Base-by-base conservation (phyloP, 208 protist species). In the Wallacemonas sp. region DNA sequence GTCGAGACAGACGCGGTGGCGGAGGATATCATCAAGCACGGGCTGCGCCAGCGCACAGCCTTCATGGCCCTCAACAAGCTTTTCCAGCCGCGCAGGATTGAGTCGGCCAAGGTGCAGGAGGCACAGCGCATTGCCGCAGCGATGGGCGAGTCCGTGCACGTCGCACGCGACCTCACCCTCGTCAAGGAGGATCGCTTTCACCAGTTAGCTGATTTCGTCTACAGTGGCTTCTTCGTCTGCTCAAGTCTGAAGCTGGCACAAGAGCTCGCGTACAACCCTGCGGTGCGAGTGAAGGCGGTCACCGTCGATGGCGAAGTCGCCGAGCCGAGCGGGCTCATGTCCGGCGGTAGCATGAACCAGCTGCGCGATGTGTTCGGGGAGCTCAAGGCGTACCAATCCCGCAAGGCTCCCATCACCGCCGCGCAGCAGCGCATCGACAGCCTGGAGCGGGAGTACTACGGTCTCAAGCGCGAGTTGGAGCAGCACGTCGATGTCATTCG, bases 251-350 rank as follows among this genome's bases (percentile, higher is more conserved):
- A 64, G 6, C 63, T 83, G 3, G 97, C 97, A 2, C 79, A 91
- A 70, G 79, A 89, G 61, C 77, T 98, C 3, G 91, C 95, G 34
- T 97, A 97, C 76, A 84, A 85, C 60, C 41, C 68, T 21, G 41
- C 58, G 0, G 79, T 99, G 17, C 66, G 70, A 14, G 63, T 74
- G 17, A 92, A 94, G 47, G 89, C 97, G 15, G 98, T 99, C n/a
- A 99, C 99, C 1, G 63, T 99, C 4, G 97, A 99, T 1, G 99
- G 99, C 30, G 98, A 99, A 58, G 76, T 99, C 24, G 99, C 96
- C 54, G 97, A 99, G 78, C 99, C 99, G 12, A 72, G 72, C 19
- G 99, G 99, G 30, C 96, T 98, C 19, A 84, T 99, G 22, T 99
- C 98, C 6, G 98, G 98, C 65, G 97, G 97, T 14, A 85, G 95